A percentile compares a stretch with the other conserved stretches of the same genome.
Evolutionary conservation across 352 stramenopile species (phyloP).

Genomic region (Phytopythium helicoides): DNA sequence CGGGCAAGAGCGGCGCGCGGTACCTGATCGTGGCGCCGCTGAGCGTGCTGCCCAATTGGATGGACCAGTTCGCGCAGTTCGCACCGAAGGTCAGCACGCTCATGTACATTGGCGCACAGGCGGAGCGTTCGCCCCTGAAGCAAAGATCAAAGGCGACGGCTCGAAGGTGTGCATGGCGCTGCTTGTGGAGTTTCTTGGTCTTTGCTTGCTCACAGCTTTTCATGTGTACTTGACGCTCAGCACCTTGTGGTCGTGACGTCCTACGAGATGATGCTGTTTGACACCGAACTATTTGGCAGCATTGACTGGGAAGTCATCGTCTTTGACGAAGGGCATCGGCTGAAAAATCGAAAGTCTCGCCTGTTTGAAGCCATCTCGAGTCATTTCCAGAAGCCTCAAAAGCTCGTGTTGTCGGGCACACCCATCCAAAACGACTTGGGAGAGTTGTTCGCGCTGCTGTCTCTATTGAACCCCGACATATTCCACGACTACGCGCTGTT

Average conservation of each 20-base stretch:
- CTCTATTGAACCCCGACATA: slow-evolving; percentile 81
- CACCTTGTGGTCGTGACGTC: slow-evolving; percentile 67
- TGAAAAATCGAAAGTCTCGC: slow-evolving; percentile 82
- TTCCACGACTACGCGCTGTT: slow-evolving; percentile 70
- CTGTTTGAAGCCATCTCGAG: slow-evolving; percentile 49
- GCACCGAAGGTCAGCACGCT: slow-evolving; percentile 45
- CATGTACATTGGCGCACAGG: slow-evolving; percentile 58
- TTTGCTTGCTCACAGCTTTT: too few relatives aligned
- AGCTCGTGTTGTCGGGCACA: slow-evolving; percentile 78
- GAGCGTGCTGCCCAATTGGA: slow-evolving; percentile 83
- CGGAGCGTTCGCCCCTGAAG: slow-evolving; percentile 37
- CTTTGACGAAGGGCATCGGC: slow-evolving; percentile 86
- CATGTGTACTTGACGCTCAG: slow-evolving; percentile 3
- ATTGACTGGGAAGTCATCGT: slow-evolving; percentile 59
- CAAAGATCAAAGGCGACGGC: slow-evolving; percentile 10
- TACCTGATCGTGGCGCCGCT: slow-evolving; percentile 71
- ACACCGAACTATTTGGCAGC: slow-evolving; percentile 51
- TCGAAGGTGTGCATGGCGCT: not conserved
- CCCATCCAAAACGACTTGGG: slow-evolving; percentile 87
- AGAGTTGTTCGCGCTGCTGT: slow-evolving; percentile 80
- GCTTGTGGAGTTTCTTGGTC: not conserved
- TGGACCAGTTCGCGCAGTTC: slow-evolving; percentile 75
- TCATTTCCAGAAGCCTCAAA: slow-evolving; percentile 32
- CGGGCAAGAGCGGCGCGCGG: not conserved
- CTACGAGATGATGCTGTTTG: slow-evolving; percentile 69